These are phyloP conservation scores for Pichia sp. DNA, from an alignment of 1,139 yeast species.

Conservation along the genomic window DNA sequence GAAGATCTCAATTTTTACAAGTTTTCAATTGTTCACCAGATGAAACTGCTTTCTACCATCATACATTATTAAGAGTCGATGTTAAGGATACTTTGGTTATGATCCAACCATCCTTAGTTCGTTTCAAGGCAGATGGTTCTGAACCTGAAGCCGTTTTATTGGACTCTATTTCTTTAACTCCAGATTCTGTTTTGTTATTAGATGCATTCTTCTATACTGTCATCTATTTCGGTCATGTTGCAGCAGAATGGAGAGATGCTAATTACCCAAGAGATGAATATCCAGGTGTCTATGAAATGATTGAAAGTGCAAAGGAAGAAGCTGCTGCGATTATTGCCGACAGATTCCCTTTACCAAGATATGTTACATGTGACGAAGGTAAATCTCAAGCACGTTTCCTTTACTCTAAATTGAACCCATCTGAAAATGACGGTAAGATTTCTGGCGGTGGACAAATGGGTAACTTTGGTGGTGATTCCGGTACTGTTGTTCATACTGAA, in stretches of 20 bases:
- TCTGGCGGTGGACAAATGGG: conserved; percentile 43
- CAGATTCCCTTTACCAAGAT: conserved; percentile 96
- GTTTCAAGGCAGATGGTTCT: conserved; percentile 73
- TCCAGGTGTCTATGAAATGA: conserved; percentile 79
- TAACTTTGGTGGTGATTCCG: conserved; percentile 42
- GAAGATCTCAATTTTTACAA: conserved; percentile 95
- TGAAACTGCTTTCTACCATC: conserved; percentile 97
- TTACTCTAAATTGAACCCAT: conserved; percentile 91
- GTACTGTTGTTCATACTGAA: conserved; percentile 87
- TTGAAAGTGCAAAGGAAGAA: conserved; percentile 89
- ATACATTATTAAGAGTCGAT: conserved; percentile 87
- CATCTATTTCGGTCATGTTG: conserved; percentile 92
- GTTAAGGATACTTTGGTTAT: conserved; percentile 90
- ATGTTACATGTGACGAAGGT: conserved; percentile 95
- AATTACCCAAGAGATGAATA: conserved; percentile 93
- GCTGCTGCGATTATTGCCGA: conserved; percentile 90
- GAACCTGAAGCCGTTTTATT: conserved; percentile 93
- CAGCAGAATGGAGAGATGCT: conserved; percentile 95
- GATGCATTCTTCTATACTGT: conserved; percentile 97
- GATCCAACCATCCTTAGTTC: conserved; percentile 95
- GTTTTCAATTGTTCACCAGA: conserved; percentile 98
- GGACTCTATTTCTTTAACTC: conserved; percentile 90
- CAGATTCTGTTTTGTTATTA: conserved; percentile 80
- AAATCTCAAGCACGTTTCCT: conserved; percentile 98
- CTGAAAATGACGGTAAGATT: conserved; percentile 61